A percentile compares a stretch with the other conserved stretches of the same genome.
Conservation (phyloP, 345 rosid species). For the Corchorus capsularis region DNA sequence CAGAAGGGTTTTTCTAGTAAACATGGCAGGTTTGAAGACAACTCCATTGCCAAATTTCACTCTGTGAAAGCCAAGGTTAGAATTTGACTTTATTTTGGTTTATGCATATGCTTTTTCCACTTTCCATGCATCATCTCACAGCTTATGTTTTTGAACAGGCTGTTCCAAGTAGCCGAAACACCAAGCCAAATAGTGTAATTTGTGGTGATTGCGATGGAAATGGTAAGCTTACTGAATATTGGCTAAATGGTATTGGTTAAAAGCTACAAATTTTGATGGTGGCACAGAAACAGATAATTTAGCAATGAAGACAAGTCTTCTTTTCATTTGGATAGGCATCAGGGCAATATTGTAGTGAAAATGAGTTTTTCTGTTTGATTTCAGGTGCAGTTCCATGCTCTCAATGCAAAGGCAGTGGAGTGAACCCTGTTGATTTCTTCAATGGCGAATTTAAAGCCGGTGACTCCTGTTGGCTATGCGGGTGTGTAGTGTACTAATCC, state of each 20-base stretch:
- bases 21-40: conserved; percentile 1
- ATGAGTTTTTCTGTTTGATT: not conserved
- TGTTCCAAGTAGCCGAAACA: conserved; percentile 28
- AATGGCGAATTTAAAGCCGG: conserved; percentile 57
- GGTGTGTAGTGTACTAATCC: conserved; percentile 39
- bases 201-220: conserved; percentile 54
- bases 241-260: not conserved
- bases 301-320: too few species aligned
- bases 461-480: conserved; percentile 63
- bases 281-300: too few species aligned
- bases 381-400: conserved; percentile 57
- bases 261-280: not conserved
- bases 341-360: not conserved
- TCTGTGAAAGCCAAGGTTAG: conserved; percentile 30
- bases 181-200: conserved; percentile 46
- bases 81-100: not conserved
- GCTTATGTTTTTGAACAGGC: conserved; percentile 36
- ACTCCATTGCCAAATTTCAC: conserved; percentile 7
- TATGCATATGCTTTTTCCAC: not conserved
- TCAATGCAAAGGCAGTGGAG: conserved; percentile 65
- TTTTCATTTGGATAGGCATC: not conserved
- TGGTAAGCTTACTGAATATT: conserved; percentile 26
- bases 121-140: not conserved
- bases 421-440: conserved; percentile 54
- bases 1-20: conserved; percentile 18